phyloP scores from a whole-genome alignment of 371 early-diverging fungal genomes.

The Apophysomyces elegans region DNA sequence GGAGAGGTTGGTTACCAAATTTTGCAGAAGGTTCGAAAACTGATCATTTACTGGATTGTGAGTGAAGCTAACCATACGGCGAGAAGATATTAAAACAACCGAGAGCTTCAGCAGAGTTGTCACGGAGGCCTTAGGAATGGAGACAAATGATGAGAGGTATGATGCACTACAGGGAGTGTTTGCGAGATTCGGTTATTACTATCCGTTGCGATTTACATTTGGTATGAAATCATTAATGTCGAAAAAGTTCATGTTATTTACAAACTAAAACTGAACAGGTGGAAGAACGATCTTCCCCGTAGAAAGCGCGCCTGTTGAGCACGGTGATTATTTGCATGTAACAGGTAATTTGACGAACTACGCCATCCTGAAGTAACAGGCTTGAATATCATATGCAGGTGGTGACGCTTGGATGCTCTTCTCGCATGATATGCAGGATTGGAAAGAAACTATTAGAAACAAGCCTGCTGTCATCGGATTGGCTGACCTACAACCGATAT shows the following conservation, averaged over 20 bases:
- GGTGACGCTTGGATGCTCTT: background rate
- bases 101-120: background rate
- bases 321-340: no score
- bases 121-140: background rate
- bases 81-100: background rate
- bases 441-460: background rate
- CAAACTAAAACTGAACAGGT: background rate
- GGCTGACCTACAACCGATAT: background rate
- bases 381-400: no score
- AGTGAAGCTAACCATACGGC: background rate
- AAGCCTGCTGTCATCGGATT: background rate
- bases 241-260: background rate
- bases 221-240: background rate
- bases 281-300: no score
- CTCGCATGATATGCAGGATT: background rate
- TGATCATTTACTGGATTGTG: background rate
- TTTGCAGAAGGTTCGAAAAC: no score
- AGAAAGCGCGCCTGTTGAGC: no score
- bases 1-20: no score
- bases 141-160: background rate
- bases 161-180: background rate
- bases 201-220: background rate
- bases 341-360: no score
- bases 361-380: no score
- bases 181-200: background rate